These are phyloP conservation scores for Takakia lepidozioides DNA, from an alignment of 225 moss, liverwort and hornwort genomes.

Conservation along the genomic window DNA sequence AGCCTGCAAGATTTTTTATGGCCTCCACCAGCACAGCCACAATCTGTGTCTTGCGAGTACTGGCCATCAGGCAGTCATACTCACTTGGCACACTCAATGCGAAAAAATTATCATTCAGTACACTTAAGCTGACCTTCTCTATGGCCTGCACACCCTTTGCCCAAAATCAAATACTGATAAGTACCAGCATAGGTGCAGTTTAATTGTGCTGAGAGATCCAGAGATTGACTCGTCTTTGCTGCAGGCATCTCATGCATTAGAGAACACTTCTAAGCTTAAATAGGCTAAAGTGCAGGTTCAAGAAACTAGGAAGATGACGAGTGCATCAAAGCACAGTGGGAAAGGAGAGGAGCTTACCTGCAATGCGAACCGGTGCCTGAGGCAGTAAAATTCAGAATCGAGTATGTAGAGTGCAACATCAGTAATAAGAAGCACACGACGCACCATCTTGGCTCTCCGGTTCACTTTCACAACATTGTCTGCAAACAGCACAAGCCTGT, in stretches of 20 bases:
- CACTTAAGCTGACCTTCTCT: constrained; percentile 65
- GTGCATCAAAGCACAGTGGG: not conserved
- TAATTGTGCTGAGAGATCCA: no score
- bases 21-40: constrained; percentile 80
- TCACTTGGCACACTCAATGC: constrained; percentile 68
- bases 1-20: constrained; percentile 46
- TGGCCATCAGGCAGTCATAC: constrained; percentile 80
- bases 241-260: no score
- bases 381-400: constrained; percentile 62
- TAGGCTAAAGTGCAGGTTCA: not conserved
- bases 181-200: no score
- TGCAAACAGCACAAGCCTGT: constrained; percentile 74
- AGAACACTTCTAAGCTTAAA: no score
- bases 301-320: not conserved
- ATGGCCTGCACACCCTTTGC: constrained; percentile 32
- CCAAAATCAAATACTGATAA: no score
- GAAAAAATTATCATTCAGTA: constrained; percentile 73
- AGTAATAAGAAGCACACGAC: constrained; percentile 65
- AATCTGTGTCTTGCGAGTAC: constrained; percentile 77
- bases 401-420: constrained; percentile 73
- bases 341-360: constrained; percentile 22
- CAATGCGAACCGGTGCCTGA: constrained; percentile 64
- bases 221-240: no score
- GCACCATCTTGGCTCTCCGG: constrained; percentile 58
- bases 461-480: constrained; percentile 82